Evolutionary conservation across 257 asterid species (phyloP), one percentile per base, ranked within the genome.

Genomic region (Gynochthodes officinalis): DNA sequence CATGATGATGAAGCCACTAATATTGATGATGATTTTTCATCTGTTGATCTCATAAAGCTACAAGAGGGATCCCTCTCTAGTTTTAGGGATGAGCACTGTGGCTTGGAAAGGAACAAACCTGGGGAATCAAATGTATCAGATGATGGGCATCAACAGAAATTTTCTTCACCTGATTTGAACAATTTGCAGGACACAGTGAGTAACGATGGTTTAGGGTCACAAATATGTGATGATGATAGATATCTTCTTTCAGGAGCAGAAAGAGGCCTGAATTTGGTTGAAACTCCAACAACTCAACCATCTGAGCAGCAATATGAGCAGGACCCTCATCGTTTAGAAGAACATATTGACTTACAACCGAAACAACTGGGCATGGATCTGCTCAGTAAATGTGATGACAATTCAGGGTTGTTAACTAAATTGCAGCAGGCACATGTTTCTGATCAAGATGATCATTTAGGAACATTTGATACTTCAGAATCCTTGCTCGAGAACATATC

Each of bases 281-380:
- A 50, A 70, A 60, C 84, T 43, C 37, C 75, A 52, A 48, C 77
- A 30, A 70, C 67, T 73, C 86, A 80, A 77, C 54, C 75, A 66
- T 79, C 81, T 67, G 53, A 62, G 40, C 78, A 71, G 77, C 79
- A 71, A 49, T 75, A 82, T 70, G 91, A 85, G 65, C 74, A 79
- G 42, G 84, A 75, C 67, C 65, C 79, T 67, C 52, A 70, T 78
- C 80, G 43, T 52, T 57, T 77, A 54, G 88, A 82, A 81, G 83
- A 76, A 76, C 64, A 80, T 32, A 32, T 71, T 71, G 84, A 72
- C 57, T 75, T 75, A 63, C 82, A 57, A 54, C 65, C 82, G 37
- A 33, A 73, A 53, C 76, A 60, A 74, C 57, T 48, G 50, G 73
- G 75, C 69, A 75, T 80, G 73, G 79, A 83, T 63, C 79, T 75